Evolutionary conservation across 768 basidiomycete genomes (phyloP), one percentile per base, ranked within the genome.

Genomic region (Tricholoma terreum): DNA sequence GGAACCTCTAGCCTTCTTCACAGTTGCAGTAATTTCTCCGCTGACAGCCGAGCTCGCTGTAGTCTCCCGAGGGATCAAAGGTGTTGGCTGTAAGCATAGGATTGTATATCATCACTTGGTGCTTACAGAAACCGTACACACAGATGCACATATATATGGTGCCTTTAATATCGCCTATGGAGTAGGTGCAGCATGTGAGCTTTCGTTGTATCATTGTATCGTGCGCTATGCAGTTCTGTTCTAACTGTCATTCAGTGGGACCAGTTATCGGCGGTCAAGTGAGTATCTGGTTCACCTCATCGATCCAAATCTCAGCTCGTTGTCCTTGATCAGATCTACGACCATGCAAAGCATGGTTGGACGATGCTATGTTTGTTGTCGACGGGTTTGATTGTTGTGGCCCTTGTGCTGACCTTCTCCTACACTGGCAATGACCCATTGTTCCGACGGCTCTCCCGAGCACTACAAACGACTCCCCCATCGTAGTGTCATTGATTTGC

Each of bases 131-230:
- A 19, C 15, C 38, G 31, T 58, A 42, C 60, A 19, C 40, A 27
- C 61, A 90, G 89, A 86, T 69, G 89, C 81, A 0, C 88, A 90
- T 63, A 78, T 87, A 3, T 91, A 89, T 63, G 89, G 84, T 3
- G 84, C 83, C 0, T 89, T 89, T 66, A 92, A 90, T 70, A 65
- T 90, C 10, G 83, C 82, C 2, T 89, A 84, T 58, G 88, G 85
- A 1, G 66, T 87, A 56, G 89, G 87, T 30, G 79, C 84, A 33
- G 71, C 82, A 46, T 65, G 88, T 88, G 61, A 67, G 80, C 72
- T 15, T 11, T n/a, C n/a, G n/a, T n/a, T n/a, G n/a, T n/a, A n/a
- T 40, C 54, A 31, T 24, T 15, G 14, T 35, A 12, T 49, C 34
- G 51, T 15, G 36, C 36, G 50, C 21, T 27, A 38, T 42, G 45